phyloP scores from a whole-genome alignment of 768 basidiomycete species.

The Podaxis pistillaris region DNA sequence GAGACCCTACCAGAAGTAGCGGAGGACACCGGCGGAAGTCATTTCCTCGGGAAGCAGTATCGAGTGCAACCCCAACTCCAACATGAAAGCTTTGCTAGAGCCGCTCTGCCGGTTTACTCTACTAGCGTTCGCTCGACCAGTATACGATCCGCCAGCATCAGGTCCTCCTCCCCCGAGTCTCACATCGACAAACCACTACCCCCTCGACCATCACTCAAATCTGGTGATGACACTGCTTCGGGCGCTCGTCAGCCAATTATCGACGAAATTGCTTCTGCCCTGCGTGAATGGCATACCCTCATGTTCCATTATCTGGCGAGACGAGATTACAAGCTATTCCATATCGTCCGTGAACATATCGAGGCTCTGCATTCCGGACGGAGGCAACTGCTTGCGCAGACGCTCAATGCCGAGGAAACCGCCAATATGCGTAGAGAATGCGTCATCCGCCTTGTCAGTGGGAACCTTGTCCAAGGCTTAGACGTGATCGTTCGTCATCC shows the following conservation, averaged over 20 bases:
- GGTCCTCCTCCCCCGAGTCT: constrained; percentile 66
- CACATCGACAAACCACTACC: constrained; percentile 72
- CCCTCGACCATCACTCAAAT: constrained; percentile 91
- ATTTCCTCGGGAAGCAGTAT: constrained; percentile 55
- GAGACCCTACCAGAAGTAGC: constrained; percentile 63
- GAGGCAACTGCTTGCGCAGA: constrained; percentile 84
- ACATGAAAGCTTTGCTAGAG: constrained; percentile 69
- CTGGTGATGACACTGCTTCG: constrained; percentile 88
- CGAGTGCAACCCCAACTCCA: constrained; percentile 74
- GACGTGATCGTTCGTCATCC: constrained; percentile 98
- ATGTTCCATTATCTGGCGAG: constrained; percentile 90
- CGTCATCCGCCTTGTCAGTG: constrained; percentile 81
- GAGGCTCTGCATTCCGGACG: constrained; percentile 91
- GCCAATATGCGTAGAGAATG: constrained; percentile 79
- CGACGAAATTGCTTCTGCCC: constrained; percentile 94
- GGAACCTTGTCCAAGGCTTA: constrained; percentile 88
- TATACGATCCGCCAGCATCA: constrained; percentile 73
- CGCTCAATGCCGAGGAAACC: constrained; percentile 85
- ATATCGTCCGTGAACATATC: constrained; percentile 82
- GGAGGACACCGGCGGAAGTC: constrained; percentile 42
- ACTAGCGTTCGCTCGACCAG: constrained; percentile 68
- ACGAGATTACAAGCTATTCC: constrained; percentile 88
- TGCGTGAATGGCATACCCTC: constrained; percentile 93
- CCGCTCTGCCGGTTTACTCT: constrained; percentile 70
- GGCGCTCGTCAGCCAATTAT: constrained; percentile 87